These are phyloP conservation scores for Lactarius evosmus DNA, from an alignment of 768 basidiomycete species.

Conservation along the genomic window DNA sequence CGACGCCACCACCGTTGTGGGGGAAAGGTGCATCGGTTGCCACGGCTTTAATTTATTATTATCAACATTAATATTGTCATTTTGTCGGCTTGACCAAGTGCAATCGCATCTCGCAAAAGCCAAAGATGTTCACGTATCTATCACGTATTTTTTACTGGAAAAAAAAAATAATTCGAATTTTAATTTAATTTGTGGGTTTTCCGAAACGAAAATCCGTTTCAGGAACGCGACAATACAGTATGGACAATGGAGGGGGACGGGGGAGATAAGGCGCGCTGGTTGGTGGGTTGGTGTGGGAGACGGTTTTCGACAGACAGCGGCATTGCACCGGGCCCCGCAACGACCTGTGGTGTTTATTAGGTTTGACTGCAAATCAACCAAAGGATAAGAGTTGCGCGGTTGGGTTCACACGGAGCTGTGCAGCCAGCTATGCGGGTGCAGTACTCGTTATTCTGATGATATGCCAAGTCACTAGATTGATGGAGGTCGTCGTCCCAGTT, in stretches of 20 bases:
- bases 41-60: constrained; percentile 7
- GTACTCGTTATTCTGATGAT: not conserved
- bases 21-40: constrained; percentile 3
- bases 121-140: constrained; percentile 13
- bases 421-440: not conserved
- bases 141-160: not conserved
- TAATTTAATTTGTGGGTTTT: not conserved
- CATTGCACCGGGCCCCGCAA: no score
- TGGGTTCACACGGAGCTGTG: constrained; percentile 1
- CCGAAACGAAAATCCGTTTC: constrained; percentile 7
- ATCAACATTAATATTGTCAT: not conserved
- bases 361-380: not conserved
- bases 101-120: constrained; percentile 15
- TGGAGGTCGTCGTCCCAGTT: not conserved
- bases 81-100: not conserved
- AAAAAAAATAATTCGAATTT: constrained; percentile 2
- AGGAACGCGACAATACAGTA: constrained; percentile 14
- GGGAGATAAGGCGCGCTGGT: constrained; percentile 13
- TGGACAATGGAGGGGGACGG: not conserved
- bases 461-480: not conserved
- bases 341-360: constrained; percentile 11
- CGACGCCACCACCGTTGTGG: constrained; percentile 2
- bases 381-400: not conserved
- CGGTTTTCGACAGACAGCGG: not conserved
- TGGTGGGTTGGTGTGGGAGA: not conserved